These are phyloP conservation scores for Colletotrichum tanaceti DNA, from an alignment of 2,329 filamentous ascomycete genomes.

Conservation along the genomic window DNA sequence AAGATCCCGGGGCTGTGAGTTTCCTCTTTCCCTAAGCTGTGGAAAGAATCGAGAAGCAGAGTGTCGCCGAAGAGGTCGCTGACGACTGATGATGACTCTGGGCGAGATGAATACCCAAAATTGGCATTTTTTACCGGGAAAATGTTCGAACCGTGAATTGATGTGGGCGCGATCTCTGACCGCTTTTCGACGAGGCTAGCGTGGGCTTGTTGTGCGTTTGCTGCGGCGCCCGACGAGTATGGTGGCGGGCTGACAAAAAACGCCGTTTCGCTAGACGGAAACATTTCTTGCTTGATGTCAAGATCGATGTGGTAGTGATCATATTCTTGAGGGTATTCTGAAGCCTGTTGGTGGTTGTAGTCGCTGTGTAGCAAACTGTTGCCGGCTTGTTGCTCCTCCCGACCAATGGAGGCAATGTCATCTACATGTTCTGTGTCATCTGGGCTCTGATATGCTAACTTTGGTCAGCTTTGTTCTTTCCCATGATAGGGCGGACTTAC, in stretches of 20 bases:
- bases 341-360: conserved; percentile 5
- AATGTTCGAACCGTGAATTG: conserved; percentile 6
- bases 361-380: background rate
- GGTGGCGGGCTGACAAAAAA: conserved; percentile 27
- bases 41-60: conserved; percentile 2
- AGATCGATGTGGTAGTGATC: background rate
- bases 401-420: background rate
- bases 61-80: conserved; percentile 4
- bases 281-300: conserved; percentile 8
- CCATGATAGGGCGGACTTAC: conserved; percentile 7
- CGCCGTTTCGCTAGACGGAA: background rate
- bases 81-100: background rate
- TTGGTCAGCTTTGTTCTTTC: conserved; percentile 1
- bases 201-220: background rate
- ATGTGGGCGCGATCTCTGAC: background rate
- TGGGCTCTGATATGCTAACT: conserved; percentile 30
- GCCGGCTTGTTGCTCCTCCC: conserved; percentile 7
- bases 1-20: conserved; percentile 15
- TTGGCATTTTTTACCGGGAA: conserved; percentile 13
- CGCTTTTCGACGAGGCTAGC: conserved; percentile 5
- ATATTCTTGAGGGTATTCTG: background rate
- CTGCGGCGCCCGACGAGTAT: conserved; percentile 10
- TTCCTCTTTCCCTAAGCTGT: conserved; percentile 7
- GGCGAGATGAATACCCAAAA: background rate
- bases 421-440: conserved; percentile 6